These are phyloP conservation scores for Phellinidium pouzarii DNA, from an alignment of 1,284 basidiomycete species.

Conservation along the genomic window DNA sequence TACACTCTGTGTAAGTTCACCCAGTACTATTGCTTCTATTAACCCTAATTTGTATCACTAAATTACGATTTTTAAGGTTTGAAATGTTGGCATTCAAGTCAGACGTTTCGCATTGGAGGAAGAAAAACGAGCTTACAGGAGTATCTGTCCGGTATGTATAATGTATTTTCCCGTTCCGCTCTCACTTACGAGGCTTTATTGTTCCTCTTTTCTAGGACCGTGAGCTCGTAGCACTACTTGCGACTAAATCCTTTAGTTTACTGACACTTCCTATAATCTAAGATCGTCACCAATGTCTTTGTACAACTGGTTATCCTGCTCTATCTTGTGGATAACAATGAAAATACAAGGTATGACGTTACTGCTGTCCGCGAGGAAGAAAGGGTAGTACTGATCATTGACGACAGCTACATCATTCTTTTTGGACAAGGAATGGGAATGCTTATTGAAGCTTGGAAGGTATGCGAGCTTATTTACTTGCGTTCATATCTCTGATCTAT, in stretches of 20 bases:
- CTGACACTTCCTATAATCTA: slow-evolving; percentile 7
- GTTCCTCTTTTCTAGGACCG: slow-evolving; percentile 34
- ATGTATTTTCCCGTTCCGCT: slow-evolving; percentile 8
- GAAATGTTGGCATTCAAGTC: slow-evolving; percentile 94
- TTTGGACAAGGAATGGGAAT: slow-evolving; percentile 52
- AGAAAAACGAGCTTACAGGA: slow-evolving; percentile 84
- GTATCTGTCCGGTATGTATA: slow-evolving; percentile 66
- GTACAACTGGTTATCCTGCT: slow-evolving; percentile 86
- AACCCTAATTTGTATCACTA: not conserved
- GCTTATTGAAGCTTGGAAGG: slow-evolving; percentile 95
- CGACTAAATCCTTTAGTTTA: not conserved
- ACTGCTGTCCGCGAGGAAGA: no score
- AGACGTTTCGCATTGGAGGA: slow-evolving; percentile 92
- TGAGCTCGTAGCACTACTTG: slow-evolving; percentile 23
- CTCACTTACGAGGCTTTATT: slow-evolving; percentile 8
- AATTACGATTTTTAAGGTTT: no score
- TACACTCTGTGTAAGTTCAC: slow-evolving; percentile 75
- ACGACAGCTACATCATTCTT: slow-evolving; percentile 16
- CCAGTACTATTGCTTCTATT: not conserved
- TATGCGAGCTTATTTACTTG: slow-evolving; percentile 26
- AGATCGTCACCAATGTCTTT: slow-evolving; percentile 91
- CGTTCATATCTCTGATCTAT: slow-evolving; percentile 18
- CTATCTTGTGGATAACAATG: slow-evolving; percentile 92
- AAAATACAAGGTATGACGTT: slow-evolving; percentile 94
- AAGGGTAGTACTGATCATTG: no score